Conservation (phyloP, 805 yeast genomes). For the Tetrapisispora nanseiensis region DNA sequence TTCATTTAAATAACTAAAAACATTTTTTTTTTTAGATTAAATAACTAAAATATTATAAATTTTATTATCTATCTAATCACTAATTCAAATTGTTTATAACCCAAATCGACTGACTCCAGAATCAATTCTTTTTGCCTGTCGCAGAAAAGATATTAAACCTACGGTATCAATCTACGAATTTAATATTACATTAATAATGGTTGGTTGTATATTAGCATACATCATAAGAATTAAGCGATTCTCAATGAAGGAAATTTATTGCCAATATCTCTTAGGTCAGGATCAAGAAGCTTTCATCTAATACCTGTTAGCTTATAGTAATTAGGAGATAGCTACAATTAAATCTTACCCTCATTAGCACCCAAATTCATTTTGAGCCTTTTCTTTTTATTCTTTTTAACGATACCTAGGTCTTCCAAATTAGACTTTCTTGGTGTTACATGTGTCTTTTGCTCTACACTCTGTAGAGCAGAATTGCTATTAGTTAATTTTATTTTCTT, state of each 20-base stretch:
- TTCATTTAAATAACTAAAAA: slow-evolving; percentile 1
- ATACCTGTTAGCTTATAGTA: not conserved
- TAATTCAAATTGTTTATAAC: too few relatives aligned
- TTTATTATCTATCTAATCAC: not conserved
- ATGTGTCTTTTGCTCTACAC: not conserved
- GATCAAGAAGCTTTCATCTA: too few relatives aligned
- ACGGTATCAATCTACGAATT: too few relatives aligned
- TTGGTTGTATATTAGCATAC: too few relatives aligned
- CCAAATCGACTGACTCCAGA: too few relatives aligned
- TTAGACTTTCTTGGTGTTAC: not conserved
- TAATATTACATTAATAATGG: too few relatives aligned
- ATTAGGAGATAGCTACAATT: too few relatives aligned
- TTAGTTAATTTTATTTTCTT: not conserved
- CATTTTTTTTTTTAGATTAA: not conserved
- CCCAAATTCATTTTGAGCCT: not conserved
- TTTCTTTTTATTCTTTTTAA: not conserved
- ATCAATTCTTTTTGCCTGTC: too few relatives aligned
- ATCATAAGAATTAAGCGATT: too few relatives aligned
- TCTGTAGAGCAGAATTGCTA: not conserved
- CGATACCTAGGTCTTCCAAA: not conserved
- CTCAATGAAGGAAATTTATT: too few relatives aligned
- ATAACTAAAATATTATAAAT: not conserved
- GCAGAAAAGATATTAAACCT: too few relatives aligned
- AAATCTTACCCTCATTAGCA: not conserved
- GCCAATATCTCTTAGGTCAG: too few relatives aligned